These are phyloP conservation scores for Fusarium xylarioides DNA, from an alignment of 2,329 filamentous ascomycete genomes.

Conservation along the genomic window DNA sequence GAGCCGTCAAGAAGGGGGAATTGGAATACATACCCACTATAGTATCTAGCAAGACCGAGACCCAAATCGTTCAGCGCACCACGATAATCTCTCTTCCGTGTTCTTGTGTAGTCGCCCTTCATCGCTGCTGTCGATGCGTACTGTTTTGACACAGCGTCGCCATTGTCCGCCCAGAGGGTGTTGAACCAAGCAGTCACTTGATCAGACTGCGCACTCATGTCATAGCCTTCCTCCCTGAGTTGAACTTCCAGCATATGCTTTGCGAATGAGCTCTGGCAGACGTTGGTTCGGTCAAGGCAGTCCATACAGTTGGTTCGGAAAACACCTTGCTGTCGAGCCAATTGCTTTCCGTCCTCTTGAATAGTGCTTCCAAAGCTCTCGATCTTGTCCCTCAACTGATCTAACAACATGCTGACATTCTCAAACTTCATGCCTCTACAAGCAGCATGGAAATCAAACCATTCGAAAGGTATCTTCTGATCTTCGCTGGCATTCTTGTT, in stretches of 20 bases:
- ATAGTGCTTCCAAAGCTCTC: constrained; percentile 78
- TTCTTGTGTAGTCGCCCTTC: constrained; percentile 96
- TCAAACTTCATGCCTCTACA: constrained; percentile 98
- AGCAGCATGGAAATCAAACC: constrained; percentile 96
- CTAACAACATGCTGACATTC: constrained; percentile 84
- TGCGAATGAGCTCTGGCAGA: constrained; percentile 91
- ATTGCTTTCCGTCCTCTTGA: constrained; percentile 54
- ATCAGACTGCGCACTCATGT: constrained; percentile 78
- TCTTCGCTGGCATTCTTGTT: constrained; percentile 68
- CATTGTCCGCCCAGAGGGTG: constrained; percentile 95
- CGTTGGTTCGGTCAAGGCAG: constrained; percentile 94
- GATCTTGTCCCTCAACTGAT: constrained; percentile 73
- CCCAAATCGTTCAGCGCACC: constrained; percentile 92
- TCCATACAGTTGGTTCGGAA: constrained; percentile 99
- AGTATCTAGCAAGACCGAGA: constrained; percentile 81
- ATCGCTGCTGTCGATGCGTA: constrained; percentile 95
- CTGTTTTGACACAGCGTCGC: constrained; percentile 93
- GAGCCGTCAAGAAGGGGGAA: background rate
- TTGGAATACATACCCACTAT: constrained; percentile 65
- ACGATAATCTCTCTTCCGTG: constrained; percentile 87
- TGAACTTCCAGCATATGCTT: constrained; percentile 84
- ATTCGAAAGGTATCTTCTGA: constrained; percentile 72
- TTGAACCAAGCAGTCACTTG: constrained; percentile 94
- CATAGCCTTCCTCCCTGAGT: constrained; percentile 77
- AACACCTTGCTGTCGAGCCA: constrained; percentile 72